These are phyloP conservation scores for Phytophthora ramorum DNA, from an alignment of 352 stramenopile species.

Conservation along the genomic window DNA sequence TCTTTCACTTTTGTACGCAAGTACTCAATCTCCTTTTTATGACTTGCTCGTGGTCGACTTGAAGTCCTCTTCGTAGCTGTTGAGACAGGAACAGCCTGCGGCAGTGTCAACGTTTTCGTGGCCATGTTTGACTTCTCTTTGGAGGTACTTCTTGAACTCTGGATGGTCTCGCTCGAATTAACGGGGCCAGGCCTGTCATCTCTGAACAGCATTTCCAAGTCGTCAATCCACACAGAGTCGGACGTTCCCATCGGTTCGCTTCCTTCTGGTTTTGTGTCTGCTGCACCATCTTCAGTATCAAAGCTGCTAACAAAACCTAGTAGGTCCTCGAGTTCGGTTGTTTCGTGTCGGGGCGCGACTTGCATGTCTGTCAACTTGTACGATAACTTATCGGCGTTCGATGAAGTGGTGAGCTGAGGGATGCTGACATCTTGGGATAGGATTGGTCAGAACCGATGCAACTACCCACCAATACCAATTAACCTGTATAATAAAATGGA, in stretches of 20 bases:
- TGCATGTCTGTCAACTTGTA: constrained; percentile 7
- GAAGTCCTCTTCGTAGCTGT: constrained; percentile 3
- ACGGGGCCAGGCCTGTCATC: neutral
- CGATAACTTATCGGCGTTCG: neutral
- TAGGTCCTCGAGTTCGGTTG: constrained; percentile 19
- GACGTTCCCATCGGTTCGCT: neutral
- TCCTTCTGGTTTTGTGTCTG: neutral
- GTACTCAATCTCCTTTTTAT: constrained; percentile 32
- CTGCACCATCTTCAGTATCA: neutral
- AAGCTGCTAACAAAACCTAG: constrained; percentile 15
- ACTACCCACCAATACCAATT: too few species aligned
- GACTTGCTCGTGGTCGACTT: constrained; percentile 13
- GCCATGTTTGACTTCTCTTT: neutral
- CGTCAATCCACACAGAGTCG: constrained; percentile 15
- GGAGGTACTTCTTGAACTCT: neutral
- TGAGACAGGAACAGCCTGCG: neutral
- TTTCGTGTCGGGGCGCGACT: constrained; percentile 9
- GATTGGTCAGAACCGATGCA: neutral
- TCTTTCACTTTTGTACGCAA: constrained; percentile 37
- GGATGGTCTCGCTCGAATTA: neutral
- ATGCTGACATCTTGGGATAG: neutral
- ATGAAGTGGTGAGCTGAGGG: neutral
- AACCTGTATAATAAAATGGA: too few species aligned
- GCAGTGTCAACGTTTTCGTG: neutral
- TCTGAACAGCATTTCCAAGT: constrained; percentile 9